A percentile compares a stretch with the other conserved stretches of the same genome.
Conservation (phyloP, 371 early-diverging fungal genomes). For the Chytridiales sp. region DNA sequence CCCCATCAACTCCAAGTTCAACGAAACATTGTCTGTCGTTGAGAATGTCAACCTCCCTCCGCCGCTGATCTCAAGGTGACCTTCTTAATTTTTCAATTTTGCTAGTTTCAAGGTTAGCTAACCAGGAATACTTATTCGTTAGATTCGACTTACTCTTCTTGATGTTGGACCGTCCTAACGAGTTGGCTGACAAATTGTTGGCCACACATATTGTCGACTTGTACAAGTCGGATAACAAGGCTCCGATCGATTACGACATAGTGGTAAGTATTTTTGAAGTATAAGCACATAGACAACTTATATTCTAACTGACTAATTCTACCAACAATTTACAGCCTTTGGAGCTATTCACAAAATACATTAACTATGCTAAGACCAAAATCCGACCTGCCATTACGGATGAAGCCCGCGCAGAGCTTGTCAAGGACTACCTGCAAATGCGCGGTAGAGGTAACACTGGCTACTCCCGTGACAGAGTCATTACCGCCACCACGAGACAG, state of each 20-base stretch:
- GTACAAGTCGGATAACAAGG: constrained; percentile 71
- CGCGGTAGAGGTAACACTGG: constrained; percentile 77
- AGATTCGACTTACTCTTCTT: constrained; percentile 95
- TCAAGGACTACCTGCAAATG: constrained; percentile 84
- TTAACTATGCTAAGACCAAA: constrained; percentile 83
- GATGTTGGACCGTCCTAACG: constrained; percentile 89
- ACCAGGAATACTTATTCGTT: constrained; percentile 17
- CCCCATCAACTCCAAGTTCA: constrained; percentile 95
- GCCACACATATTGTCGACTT: constrained; percentile 86
- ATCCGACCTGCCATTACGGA: constrained; percentile 77
- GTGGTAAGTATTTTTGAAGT: constrained; percentile 45
- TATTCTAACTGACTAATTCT: background rate
- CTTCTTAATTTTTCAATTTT: constrained; percentile 8
- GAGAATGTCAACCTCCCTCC: constrained; percentile 97
- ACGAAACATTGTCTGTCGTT: constrained; percentile 82
- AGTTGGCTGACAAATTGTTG: constrained; percentile 80
- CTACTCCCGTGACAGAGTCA: constrained; percentile 62
- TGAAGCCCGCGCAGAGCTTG: constrained; percentile 67
- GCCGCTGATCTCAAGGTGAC: constrained; percentile 83
- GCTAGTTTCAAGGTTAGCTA: background rate
- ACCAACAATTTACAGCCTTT: constrained; percentile 55
- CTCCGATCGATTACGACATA: constrained; percentile 43
- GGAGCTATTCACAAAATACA: constrained; percentile 83
- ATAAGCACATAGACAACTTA: background rate
- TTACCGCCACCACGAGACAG: constrained; percentile 98